Base-by-base conservation (phyloP, 495 filamentous ascomycete genomes). In the Amphirosellinia nigrospora region DNA sequence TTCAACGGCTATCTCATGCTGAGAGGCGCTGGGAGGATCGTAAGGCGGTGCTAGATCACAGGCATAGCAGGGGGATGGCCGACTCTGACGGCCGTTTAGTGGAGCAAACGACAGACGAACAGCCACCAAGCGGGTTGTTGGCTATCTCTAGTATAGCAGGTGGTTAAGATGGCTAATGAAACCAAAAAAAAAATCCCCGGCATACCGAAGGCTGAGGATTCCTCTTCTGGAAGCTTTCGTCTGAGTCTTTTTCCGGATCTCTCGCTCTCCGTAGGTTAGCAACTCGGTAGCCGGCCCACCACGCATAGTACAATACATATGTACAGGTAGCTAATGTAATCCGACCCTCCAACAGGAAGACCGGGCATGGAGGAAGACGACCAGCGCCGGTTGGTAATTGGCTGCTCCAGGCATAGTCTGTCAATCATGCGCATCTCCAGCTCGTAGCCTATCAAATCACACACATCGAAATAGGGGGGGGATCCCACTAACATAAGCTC, bases 371-470 rank as follows among this genome's bases (percentile, higher is more conserved):
- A 34, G 28, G 28, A 19, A 36, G 48, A 23, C 28, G 26, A n/a
- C 15, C 6, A 34, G n/a, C 53, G 53, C 16, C 30, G 53, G 53
- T 34, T n/a, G 28, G 26, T 48, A 28, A 62, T 28, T 62, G 36
- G 23, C 26, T 28, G 38, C 23, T 30, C 59, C 6, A 3, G 23
- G 36, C 34, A 41, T 64, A 48, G 21, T 45, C 15, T 28, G 45
- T 62, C 38, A 19, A 45, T 30, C 38, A 43, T 56, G 13, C 64
- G 28, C 19, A 41, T 45, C 64, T 26, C 39, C 55, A 16, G 43
- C 55, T 60, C 41, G 66, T 60, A 68, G 66, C 38, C 66, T 43
- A 50, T 56, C 66, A 61, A 68, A 68, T 68, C 53, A 48, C 32
- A 9, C 16, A 39, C 28, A 50, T 41, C 41, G 16, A 11, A 63